Conservation (phyloP, 2,329 filamentous ascomycete genomes). For the Aureobasidium sp. region DNA sequence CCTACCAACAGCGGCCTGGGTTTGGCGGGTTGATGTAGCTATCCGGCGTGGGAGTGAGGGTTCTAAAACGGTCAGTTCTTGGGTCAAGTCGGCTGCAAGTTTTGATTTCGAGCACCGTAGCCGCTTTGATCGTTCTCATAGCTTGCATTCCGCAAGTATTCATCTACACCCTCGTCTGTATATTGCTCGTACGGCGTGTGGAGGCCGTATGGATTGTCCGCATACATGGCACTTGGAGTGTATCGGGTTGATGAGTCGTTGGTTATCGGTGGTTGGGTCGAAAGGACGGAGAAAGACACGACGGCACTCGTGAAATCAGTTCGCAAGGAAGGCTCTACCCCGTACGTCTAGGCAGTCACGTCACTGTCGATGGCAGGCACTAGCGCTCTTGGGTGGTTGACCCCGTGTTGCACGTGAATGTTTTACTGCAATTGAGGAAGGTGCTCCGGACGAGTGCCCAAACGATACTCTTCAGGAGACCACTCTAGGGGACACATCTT, state of each 20-base stretch:
- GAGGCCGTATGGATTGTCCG: not conserved
- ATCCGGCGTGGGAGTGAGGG: not conserved
- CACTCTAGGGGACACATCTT: not conserved
- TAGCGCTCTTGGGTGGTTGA: not conserved
- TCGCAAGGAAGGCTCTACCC: not conserved
- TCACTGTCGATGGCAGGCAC: not conserved
- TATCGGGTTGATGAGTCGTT: not conserved
- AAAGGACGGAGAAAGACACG: not conserved
- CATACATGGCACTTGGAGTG: not conserved
- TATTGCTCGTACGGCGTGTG: not conserved
- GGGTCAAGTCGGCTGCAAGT: not conserved
- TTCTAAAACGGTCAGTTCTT: not conserved
- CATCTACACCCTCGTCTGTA: not conserved
- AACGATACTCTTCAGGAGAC: not conserved
- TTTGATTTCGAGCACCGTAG: slow-evolving; percentile 13
- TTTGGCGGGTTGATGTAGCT: slow-evolving; percentile 25
- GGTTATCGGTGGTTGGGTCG: not conserved
- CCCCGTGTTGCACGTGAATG: not conserved
- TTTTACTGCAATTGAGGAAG: not conserved
- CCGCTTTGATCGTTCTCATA: not conserved
- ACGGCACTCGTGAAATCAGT: not conserved
- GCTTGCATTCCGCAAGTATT: not conserved
- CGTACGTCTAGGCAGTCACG: not conserved
- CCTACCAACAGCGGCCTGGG: slow-evolving; percentile 29
- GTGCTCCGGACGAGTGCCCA: not conserved